Percentiles rank a stretch among this genome's conserved stretches.
Conservation (phyloP, 768 basidiomycete species). For the Tephrocybe sp. region DNA sequence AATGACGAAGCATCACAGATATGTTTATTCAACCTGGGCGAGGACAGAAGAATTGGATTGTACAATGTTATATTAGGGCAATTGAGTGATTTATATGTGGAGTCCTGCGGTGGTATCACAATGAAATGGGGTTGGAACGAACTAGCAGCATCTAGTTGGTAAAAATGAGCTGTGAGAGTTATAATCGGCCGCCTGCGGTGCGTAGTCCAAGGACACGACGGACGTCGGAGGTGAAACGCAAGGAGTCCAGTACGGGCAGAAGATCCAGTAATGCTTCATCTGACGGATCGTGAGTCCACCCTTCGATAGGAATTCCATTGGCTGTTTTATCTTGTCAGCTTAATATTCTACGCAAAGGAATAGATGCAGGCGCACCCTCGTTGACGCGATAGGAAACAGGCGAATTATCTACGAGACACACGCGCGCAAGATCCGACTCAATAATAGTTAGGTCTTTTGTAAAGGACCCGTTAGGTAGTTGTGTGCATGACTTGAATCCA, state of each 20-base stretch:
- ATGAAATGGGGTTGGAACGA: conserved; percentile 22
- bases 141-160: conserved; percentile 18
- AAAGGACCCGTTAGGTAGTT: conserved; percentile 90
- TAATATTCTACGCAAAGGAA: conserved; percentile 1
- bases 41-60: conserved; percentile 8
- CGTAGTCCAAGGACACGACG: conserved; percentile 81
- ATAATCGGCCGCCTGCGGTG: conserved; percentile 38
- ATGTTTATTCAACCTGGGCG: conserved; percentile 1
- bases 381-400: conserved; percentile 90
- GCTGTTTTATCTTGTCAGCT: conserved; percentile 43
- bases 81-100: conserved; percentile 17
- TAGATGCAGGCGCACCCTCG: conserved; percentile 60
- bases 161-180: conserved; percentile 14
- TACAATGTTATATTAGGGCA: conserved; percentile 27
- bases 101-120: conserved; percentile 30
- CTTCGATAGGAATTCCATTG: conserved; percentile 98
- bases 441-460: conserved; percentile 89
- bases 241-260: conserved; percentile 90
- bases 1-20: conserved; percentile 19
- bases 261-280: conserved; percentile 97
- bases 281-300: conserved; percentile 96
- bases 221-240: conserved; percentile 95
- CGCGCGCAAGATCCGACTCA: conserved; percentile 86
- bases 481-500: conserved; percentile 75
- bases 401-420: conserved; percentile 96